Evolutionary conservation across 768 basidiomycete species (phyloP), one percentile per base, ranked within the genome.

Genomic region (Leucosporidium yakuticum): DNA sequence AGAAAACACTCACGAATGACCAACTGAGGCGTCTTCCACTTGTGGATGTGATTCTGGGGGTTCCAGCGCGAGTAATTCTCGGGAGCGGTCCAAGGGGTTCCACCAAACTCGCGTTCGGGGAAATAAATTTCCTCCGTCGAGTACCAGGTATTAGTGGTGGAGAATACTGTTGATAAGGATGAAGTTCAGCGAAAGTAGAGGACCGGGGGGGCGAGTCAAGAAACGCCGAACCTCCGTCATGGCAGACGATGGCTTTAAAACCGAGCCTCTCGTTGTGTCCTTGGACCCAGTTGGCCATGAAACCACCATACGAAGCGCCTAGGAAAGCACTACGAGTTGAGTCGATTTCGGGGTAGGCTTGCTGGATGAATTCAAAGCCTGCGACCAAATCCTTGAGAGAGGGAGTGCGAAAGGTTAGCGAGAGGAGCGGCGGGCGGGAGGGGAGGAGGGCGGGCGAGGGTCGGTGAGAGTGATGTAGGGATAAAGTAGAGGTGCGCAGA

Each of bases 161-260:
- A 88, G 72, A 93, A 92, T 31, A 89, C 84, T 86, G 87, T 58
- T 15, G 14, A 51, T 5, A 15, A 12, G 14, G 39, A 44, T 9
- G 39, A 23, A 23, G 32, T n/a, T 25, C 19, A 29, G n/a, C 25
- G 27, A 29, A 14, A 25, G 23, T 4, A 19, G n/a, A n/a, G n/a
- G n/a, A n/a, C n/a, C n/a, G n/a, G n/a, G n/a, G n/a, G n/a, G n/a
- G n/a, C n/a, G n/a, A n/a, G n/a, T n/a, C n/a, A n/a, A n/a, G 25
- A 47, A 23, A 44, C 50, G 63, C 61, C 67, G 67, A 48, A 79
- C 80, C 57, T 14, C 95, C 95, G 76, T 99, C 95, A 75, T 98
- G 95, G 73, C 87, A 88, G 19, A 94, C 85, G 53, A 97, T 82
- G 6, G 91, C 91, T 80, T 94, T 96, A 83, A 98, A 96, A 27